phyloP scores from a whole-genome alignment of 331 rosid species.

The Prunus yedoensis region DNA sequence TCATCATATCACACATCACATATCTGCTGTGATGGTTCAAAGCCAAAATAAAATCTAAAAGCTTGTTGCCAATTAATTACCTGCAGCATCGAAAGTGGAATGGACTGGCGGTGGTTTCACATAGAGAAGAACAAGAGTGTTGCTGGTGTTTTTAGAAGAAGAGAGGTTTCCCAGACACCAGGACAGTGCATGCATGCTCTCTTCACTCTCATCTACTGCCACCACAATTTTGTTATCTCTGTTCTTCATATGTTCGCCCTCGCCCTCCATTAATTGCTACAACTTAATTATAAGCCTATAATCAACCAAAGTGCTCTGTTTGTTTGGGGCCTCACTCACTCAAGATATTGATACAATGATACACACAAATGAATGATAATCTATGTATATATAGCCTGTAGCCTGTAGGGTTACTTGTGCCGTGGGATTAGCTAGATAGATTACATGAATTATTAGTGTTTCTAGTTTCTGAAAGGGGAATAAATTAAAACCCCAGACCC shows the following conservation, averaged over 20 bases:
- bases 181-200: conserved; percentile 75
- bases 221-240: conserved; percentile 54
- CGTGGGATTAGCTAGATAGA: too few species aligned
- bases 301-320: background rate
- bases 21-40: too few species aligned
- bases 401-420: too few species aligned
- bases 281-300: too few species aligned
- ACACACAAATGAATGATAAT: too few species aligned
- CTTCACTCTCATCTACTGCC: conserved; percentile 83
- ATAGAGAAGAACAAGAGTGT: conserved; percentile 67
- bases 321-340: background rate
- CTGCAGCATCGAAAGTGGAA: conserved; percentile 67
- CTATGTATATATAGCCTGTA: too few species aligned
- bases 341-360: conserved; percentile 23
- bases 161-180: conserved; percentile 73
- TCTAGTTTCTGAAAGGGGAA: too few species aligned
- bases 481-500: too few species aligned
- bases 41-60: too few species aligned
- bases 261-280: background rate
- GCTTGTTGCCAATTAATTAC: conserved; percentile 25
- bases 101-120: conserved; percentile 62
- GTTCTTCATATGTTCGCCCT: conserved; percentile 29
- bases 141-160: conserved; percentile 36
- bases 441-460: too few species aligned
- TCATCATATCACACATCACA: too few species aligned